A percentile compares a stretch with the other conserved stretches of the same genome.
phyloP scores from a whole-genome alignment of 2,329 filamentous ascomycete genomes.

The Phaeosphaeriaceae sp. region DNA sequence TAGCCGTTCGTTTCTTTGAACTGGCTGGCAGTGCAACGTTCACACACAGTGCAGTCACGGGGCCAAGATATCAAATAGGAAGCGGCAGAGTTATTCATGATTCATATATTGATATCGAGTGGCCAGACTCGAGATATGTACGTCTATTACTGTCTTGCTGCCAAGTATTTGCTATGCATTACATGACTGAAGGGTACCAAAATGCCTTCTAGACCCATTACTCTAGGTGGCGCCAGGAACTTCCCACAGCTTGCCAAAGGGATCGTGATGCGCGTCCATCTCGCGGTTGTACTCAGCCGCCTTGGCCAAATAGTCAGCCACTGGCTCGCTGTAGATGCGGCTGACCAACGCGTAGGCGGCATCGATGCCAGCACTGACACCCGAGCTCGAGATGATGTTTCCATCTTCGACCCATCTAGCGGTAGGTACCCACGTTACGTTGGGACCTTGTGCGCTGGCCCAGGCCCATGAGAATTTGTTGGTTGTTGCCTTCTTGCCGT shows the following conservation, averaged over 20 bases:
- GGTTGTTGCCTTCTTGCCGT: constrained; percentile 67
- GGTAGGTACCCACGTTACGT: constrained; percentile 61
- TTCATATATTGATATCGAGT: neutral
- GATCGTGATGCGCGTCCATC: constrained; percentile 58
- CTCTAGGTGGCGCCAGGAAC: constrained; percentile 12
- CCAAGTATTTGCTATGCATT: neutral
- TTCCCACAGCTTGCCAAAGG: constrained; percentile 57
- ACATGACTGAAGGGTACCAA: neutral
- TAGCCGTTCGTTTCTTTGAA: neutral
- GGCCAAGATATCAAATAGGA: neutral
- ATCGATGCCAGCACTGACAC: constrained; percentile 69
- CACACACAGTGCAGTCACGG: neutral
- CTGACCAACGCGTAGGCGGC: constrained; percentile 63
- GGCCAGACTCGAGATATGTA: neutral
- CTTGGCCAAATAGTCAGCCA: constrained; percentile 57
- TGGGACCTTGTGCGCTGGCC: constrained; percentile 56
- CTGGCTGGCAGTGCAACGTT: neutral
- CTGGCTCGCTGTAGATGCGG: constrained; percentile 60
- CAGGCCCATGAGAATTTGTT: constrained; percentile 66
- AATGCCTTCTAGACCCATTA: neutral
- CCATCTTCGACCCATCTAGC: constrained; percentile 70
- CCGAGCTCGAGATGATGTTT: constrained; percentile 70
- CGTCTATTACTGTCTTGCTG: neutral
- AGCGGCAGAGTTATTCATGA: neutral
- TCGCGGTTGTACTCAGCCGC: constrained; percentile 64